Evolutionary conservation across 257 asterid species (phyloP).

Genomic region (Solanum piurae): DNA sequence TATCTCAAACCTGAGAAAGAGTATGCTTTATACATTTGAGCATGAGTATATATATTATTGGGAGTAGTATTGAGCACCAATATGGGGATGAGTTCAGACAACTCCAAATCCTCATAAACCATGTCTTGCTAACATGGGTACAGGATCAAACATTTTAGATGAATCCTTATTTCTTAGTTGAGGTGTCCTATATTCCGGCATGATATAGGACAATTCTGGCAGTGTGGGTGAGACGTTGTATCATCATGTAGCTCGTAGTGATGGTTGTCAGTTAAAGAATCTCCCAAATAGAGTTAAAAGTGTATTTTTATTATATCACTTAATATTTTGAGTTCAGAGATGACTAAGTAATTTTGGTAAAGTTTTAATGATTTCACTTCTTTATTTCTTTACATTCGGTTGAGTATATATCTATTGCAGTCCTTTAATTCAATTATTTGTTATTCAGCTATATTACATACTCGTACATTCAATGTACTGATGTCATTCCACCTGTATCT

Average conservation of each 20-base stretch:
- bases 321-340: not conserved
- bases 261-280: not conserved
- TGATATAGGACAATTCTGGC: not conserved
- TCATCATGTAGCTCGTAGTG: not conserved
- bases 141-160: not conserved
- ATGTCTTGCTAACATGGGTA: not conserved
- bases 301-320: too few relatives aligned
- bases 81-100: not conserved
- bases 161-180: too few relatives aligned
- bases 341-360: not conserved
- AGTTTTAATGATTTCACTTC: not conserved
- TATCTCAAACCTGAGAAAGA: not conserved
- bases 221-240: not conserved
- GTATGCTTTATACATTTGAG: not conserved
- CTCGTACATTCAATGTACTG: not conserved
- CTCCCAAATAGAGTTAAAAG: not conserved
- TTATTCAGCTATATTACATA: too few relatives aligned
- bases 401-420: not conserved
- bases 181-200: not conserved
- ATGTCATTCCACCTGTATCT: too few relatives aligned
- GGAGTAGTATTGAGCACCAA: not conserved
- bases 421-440: too few relatives aligned
- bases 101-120: not conserved
- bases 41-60: not conserved
- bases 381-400: not conserved